phyloP scores from a whole-genome alignment of 192 early-diverging fungal species.

The Powellomyces hirtus region DNA sequence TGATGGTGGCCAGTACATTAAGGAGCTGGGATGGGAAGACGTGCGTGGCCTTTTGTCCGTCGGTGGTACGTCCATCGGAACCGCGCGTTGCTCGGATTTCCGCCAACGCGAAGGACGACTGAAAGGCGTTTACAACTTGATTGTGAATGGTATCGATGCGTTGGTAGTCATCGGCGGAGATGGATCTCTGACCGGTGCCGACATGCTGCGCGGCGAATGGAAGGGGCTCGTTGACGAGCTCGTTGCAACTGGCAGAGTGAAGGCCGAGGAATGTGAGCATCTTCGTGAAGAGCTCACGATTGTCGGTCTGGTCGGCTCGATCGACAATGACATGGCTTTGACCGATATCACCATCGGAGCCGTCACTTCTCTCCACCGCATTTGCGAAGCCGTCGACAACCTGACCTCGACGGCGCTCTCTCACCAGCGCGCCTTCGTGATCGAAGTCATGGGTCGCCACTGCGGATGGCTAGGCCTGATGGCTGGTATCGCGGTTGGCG shows the following conservation, averaged over 20 bases:
- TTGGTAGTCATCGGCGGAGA: conserved; percentile 96
- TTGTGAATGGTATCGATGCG: conserved; percentile 90
- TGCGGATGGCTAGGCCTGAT: conserved; percentile 79
- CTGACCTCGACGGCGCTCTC: conserved; percentile 89
- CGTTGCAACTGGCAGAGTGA: conserved; percentile 52
- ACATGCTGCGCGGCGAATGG: conserved; percentile 90
- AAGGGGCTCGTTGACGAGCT: conserved; percentile 76
- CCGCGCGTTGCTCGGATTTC: conserved; percentile 87
- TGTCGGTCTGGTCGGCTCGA: conserved; percentile 94
- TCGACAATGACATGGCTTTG: conserved; percentile 86
- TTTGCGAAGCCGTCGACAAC: conserved; percentile 93
- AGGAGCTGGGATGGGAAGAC: conserved; percentile 81
- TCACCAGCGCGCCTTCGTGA: conserved; percentile 94
- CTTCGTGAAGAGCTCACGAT: conserved; percentile 76
- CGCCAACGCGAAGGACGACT: conserved; percentile 82
- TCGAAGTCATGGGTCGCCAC: conserved; percentile 98
- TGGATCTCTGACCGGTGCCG: conserved; percentile 94
- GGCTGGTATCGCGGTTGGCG: conserved; percentile 59
- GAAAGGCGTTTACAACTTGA: conserved; percentile 75
- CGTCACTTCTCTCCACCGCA: conserved; percentile 86
- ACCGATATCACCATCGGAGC: conserved; percentile 97
- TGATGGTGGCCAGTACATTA: conserved; percentile 86
- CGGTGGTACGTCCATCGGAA: conserved; percentile 94
- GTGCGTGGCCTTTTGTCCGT: conserved; percentile 82
- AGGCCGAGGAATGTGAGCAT: conserved; percentile 52